These are phyloP conservation scores for Polytrichum commune DNA, from an alignment of 225 moss, liverwort and hornwort genomes.

Conservation along the genomic window DNA sequence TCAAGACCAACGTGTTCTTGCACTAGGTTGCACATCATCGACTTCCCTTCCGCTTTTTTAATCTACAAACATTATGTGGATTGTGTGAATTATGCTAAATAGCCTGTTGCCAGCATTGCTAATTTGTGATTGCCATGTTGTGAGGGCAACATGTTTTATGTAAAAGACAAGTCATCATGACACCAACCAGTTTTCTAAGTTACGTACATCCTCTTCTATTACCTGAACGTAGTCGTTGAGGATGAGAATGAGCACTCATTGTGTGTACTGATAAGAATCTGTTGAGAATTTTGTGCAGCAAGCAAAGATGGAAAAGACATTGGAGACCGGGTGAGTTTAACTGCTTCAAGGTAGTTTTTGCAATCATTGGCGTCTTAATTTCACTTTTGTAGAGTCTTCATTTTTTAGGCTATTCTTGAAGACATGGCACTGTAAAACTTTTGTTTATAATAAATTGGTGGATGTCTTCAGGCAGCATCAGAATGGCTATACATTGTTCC, in stretches of 20 bases:
- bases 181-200: too few species aligned
- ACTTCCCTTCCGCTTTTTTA: neutral
- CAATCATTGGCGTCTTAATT: neutral
- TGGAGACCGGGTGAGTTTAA: slow-evolving; percentile 32
- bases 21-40: slow-evolving; percentile 21
- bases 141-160: neutral
- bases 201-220: too few species aligned
- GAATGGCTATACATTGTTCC: slow-evolving; percentile 51
- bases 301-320: slow-evolving; percentile 29
- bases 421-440: neutral
- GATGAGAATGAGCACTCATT: neutral
- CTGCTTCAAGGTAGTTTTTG: neutral
- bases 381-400: neutral
- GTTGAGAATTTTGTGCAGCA: slow-evolving; percentile 16
- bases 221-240: too few species aligned
- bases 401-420: neutral
- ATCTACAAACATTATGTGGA: neutral
- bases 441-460: neutral
- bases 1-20: slow-evolving; percentile 35
- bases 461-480: slow-evolving; percentile 45
- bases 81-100: neutral
- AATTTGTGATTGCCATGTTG: neutral
- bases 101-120: neutral
- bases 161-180: neutral
- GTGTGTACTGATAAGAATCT: neutral